Evolutionary conservation across 23 red algal species (phyloP).

Genomic region (Cyanidiococcus yangmingshanensis): DNA sequence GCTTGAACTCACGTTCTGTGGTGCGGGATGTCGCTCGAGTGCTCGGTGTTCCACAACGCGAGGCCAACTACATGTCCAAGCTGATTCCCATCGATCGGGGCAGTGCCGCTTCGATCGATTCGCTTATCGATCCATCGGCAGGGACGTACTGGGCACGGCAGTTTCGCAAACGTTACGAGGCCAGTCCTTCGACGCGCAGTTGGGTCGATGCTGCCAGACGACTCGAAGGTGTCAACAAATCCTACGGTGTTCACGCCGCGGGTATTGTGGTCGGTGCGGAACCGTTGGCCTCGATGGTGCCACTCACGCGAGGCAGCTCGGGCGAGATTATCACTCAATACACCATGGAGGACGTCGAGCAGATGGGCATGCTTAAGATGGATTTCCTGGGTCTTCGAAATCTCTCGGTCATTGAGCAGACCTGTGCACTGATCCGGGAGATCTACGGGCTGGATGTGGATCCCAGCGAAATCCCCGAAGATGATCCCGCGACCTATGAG

Average conservation of each 20-base stretch:
- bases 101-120: constrained; percentile 51
- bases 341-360: constrained; percentile 94
- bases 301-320: constrained; percentile 63
- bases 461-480: constrained; percentile 41
- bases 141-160: constrained; percentile 39
- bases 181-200: constrained; percentile 12
- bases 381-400: constrained; percentile 89
- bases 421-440: constrained; percentile 18
- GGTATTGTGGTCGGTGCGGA: constrained; percentile 79
- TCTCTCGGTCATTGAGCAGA: constrained; percentile 66
- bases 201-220: constrained; percentile 64
- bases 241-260: constrained; percentile 88
- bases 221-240: constrained; percentile 85
- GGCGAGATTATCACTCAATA: constrained; percentile 94
- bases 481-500: constrained; percentile 65
- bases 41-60: constrained; percentile 45
- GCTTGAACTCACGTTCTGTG: constrained; percentile 65
- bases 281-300: constrained; percentile 71
- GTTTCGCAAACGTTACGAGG: not conserved
- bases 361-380: constrained; percentile 91
- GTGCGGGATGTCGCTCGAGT: constrained; percentile 87
- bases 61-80: constrained; percentile 80
- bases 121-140: constrained; percentile 39
- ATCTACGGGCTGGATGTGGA: constrained; percentile 40
- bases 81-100: constrained; percentile 70